A percentile compares a stretch with the other conserved stretches of the same genome.
phyloP scores from a whole-genome alignment of 208 protist genomes.

The Angomonas deanei region DNA sequence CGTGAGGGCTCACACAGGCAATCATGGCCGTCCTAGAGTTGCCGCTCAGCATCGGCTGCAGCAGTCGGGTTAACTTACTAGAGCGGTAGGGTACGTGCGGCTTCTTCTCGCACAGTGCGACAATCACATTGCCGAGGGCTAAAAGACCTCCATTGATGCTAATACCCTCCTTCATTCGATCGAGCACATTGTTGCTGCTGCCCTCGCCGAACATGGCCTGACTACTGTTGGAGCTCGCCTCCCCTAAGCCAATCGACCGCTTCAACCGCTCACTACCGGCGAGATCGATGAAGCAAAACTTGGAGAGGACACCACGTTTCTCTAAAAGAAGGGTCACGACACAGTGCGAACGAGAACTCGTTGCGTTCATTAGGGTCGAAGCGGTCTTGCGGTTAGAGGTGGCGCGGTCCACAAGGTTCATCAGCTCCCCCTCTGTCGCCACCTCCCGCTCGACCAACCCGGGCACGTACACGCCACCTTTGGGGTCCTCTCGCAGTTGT shows the following conservation, averaged over 20 bases:
- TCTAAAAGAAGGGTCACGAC: conserved; percentile 87
- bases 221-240: neutral
- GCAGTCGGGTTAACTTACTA: conserved; percentile 92
- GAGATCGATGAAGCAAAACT: conserved; percentile 92
- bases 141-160: conserved; percentile 92
- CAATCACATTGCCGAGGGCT: conserved; percentile 93
- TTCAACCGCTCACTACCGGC: conserved; percentile 92
- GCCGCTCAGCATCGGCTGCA: conserved; percentile 92
- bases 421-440: conserved; percentile 54
- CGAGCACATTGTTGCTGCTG: conserved; percentile 17
- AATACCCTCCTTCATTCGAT: conserved; percentile 90
- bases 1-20: conserved; percentile 90
- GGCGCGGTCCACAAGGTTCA: conserved; percentile 69
- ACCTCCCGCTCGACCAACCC: conserved; percentile 72
- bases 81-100: conserved; percentile 92
- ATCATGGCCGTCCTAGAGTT: conserved; percentile 92
- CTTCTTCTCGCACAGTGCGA: conserved; percentile 75
- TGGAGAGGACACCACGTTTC: conserved; percentile 43
- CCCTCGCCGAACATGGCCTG: neutral
- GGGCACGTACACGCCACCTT: conserved; percentile 73
- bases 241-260: conserved; percentile 48
- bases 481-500: conserved; percentile 81
- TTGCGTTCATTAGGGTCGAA: conserved; percentile 90
- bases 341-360: conserved; percentile 90
- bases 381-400: conserved; percentile 88